Evolutionary conservation across 805 yeast genomes (phyloP).

Genomic region (Komagataella phaffii): DNA sequence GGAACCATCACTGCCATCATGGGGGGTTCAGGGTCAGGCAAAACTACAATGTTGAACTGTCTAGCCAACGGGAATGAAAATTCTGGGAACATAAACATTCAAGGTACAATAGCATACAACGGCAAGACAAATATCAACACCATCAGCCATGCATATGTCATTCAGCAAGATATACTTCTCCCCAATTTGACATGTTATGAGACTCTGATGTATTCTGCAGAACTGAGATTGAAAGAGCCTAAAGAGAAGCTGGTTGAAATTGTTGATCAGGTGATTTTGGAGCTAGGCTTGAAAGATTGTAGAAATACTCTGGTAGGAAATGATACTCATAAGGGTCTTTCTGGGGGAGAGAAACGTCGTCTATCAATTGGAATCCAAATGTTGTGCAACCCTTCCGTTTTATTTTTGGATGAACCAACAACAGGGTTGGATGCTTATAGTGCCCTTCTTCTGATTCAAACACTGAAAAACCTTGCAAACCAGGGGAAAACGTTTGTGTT

Average conservation of each 20-base stretch:
- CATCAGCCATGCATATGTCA: conserved; percentile 44
- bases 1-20: conserved; percentile 66
- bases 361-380: conserved; percentile 69
- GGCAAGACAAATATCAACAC: conserved; percentile 13
- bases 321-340: conserved; percentile 39
- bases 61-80: conserved; percentile 33
- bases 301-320: conserved; percentile 47
- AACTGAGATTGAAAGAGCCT: conserved; percentile 42
- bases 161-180: conserved; percentile 62
- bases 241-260: conserved; percentile 28
- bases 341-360: conserved; percentile 80
- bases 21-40: conserved; percentile 85
- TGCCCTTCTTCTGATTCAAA: conserved; percentile 48
- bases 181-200: conserved; percentile 67
- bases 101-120: conserved; percentile 32
- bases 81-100: conserved; percentile 15
- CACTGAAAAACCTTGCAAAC: conserved; percentile 43
- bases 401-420: conserved; percentile 81
- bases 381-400: conserved; percentile 59
- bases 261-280: conserved; percentile 46
- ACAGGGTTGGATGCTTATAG: conserved; percentile 77
- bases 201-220: conserved; percentile 58
- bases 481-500: conserved; percentile 59
- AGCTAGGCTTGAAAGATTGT: conserved; percentile 55
- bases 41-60: conserved; percentile 65